phyloP scores from a whole-genome alignment of 257 asterid genomes.

The Solanum arcanum region DNA sequence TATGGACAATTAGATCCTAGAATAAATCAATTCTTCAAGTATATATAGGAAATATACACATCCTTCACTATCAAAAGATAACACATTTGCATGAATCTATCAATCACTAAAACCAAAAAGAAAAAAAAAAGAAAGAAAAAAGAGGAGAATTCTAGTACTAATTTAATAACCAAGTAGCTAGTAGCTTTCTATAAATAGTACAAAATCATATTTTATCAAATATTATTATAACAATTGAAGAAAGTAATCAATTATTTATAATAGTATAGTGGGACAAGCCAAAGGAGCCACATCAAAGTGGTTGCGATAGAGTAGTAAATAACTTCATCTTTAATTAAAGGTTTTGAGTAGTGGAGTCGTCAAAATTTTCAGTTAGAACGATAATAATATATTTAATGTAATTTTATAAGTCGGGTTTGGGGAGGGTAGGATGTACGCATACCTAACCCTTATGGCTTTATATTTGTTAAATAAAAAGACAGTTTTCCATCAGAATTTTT shows the following conservation, averaged over 20 bases:
- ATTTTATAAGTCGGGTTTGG: rapidly evolving
- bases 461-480: background rate
- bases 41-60: background rate
- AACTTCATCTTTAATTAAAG: background rate
- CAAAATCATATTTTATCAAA: background rate
- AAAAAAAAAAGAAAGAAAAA: too few species aligned
- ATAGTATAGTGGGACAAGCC: background rate
- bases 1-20: constrained; percentile 38
- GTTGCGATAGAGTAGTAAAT: background rate
- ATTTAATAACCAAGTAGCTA: background rate
- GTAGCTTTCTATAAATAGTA: background rate
- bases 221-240: background rate
- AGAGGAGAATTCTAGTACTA: background rate
- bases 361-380: background rate
- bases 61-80: background rate
- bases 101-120: constrained; percentile 14
- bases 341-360: rapidly evolving
- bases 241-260: background rate
- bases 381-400: rapidly evolving
- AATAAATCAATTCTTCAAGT: constrained; percentile 15
- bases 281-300: background rate
- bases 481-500: background rate
- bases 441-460: background rate
- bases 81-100: constrained; percentile 32
- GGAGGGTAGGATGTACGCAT: rapidly evolving